phyloP scores from a whole-genome alignment of 139 green algal genomes.

The Tetraselmis striata region DNA sequence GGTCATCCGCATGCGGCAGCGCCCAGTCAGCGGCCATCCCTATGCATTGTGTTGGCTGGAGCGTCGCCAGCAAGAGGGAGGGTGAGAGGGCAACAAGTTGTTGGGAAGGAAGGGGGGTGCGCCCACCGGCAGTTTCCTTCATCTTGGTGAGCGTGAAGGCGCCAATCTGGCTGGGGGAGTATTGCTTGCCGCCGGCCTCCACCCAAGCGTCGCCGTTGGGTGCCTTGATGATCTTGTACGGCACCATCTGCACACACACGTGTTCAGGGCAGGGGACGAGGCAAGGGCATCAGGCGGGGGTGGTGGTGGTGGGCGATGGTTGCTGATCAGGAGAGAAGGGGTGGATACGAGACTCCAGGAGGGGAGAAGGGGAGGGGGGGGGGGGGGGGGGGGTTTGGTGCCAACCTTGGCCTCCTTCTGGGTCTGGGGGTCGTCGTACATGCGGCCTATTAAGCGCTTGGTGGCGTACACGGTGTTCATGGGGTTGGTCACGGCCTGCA shows the following conservation, averaged over 20 bases:
- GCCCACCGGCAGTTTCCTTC: constrained; percentile 85
- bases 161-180: constrained; percentile 89
- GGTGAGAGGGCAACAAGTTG: too few relatives aligned
- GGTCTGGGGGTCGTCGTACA: constrained; percentile 82
- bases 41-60: too few relatives aligned
- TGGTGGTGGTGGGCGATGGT: not conserved
- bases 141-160: constrained; percentile 94
- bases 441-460: constrained; percentile 94
- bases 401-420: constrained; percentile 88
- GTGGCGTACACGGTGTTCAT: constrained; percentile 95
- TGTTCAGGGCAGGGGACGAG: too few relatives aligned
- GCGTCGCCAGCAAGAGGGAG: too few relatives aligned
- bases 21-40: too few relatives aligned
- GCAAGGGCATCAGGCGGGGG: too few relatives aligned
- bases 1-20: too few relatives aligned
- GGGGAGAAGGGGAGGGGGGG: not conserved
- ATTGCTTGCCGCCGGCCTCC: constrained; percentile 84
- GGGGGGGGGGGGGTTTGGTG: too few relatives aligned
- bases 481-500: constrained; percentile 93
- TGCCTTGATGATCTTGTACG: constrained; percentile 91
- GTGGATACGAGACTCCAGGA: not conserved
- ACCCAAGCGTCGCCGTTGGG: constrained; percentile 97
- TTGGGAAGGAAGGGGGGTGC: too few relatives aligned
- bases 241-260: constrained; percentile 80
- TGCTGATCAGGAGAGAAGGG: not conserved